Evolutionary conservation across 2,329 filamentous ascomycete genomes (phyloP), one percentile per base, ranked within the genome.

Genomic region (Boeremia exigua): DNA sequence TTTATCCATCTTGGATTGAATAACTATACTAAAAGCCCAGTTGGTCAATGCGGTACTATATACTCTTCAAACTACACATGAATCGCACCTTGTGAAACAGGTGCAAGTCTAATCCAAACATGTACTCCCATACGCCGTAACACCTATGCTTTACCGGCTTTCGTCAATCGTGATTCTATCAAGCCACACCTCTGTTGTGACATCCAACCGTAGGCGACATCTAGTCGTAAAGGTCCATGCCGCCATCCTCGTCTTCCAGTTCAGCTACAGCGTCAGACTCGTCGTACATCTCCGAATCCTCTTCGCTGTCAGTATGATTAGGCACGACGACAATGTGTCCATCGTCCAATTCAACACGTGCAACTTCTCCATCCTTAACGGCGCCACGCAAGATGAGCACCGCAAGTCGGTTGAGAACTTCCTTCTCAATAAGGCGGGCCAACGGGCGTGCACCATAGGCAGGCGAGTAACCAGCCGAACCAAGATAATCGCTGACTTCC

Each of bases 381-480:
- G 85, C 87, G 61, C 92, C 92, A 61, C 92, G 86, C 23, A 99
- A 83, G 61, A 99, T 96, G 61, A 98, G 84, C 36, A 99, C 90
- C 1, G 95, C 95, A 61, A 99, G 81, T 45, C 88, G 88, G 78
- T 99, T 99, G 69, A 99, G 86, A 2, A 99, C 92, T 77, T 99
- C 95, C 79, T 95, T 95, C 81, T 99, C 95, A 66, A 99, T 97
- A 56, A 99, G 85, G 48, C 95, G 86, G 15, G 89, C 87, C 19
- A 99, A 80, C 32, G 95, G 95, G 54, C 95, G 86, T 36, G 95
- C 95, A 76, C 95, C 95, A 70, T 99, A 99, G 0, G 91, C 92
- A 1, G 95, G 95, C 12, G 91, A 96, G 80, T 99, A 99, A 9
- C 95, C 95, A 0, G 93, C 90, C 36, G 85, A 86, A 67, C 92